Evolutionary conservation across 1,284 basidiomycete species (phyloP).

Genomic region (Xerocomus amazonicus): DNA sequence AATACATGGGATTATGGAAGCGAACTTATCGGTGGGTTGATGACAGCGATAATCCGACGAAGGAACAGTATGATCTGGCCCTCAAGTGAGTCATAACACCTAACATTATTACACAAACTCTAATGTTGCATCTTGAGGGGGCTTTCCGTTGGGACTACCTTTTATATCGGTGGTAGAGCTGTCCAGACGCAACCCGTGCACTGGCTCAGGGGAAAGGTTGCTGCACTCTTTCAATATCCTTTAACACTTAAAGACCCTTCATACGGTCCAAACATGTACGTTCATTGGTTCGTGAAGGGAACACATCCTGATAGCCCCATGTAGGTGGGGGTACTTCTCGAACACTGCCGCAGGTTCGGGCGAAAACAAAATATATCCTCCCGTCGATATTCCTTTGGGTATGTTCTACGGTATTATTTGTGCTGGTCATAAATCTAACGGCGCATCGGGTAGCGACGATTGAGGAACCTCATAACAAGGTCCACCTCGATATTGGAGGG

Average conservation of each 20-base stretch:
- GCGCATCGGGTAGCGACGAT: conserved; percentile 6
- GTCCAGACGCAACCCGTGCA: not conserved
- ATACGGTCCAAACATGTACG: conserved; percentile 18
- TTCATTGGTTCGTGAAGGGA: not conserved
- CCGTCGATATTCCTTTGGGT: not conserved
- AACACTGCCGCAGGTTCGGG: not conserved
- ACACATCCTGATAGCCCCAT: not conserved
- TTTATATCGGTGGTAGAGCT: not conserved
- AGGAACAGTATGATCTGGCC: conserved; percentile 11
- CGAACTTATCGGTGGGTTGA: conserved; percentile 18
- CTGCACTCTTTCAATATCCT: conserved; percentile 10
- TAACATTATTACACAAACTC: too few relatives aligned
- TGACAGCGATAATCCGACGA: not conserved
- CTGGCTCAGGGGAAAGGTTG: conserved; percentile 13
- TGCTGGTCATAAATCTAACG: not conserved
- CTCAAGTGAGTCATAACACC: not conserved
- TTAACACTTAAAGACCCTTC: conserved; percentile 4
- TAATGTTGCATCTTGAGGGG: conserved; percentile 3
- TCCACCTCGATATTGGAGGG: conserved; percentile 15
- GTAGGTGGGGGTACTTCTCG: conserved; percentile 19
- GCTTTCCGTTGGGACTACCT: conserved; percentile 1
- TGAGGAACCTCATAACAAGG: conserved; percentile 17
- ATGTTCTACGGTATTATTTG: not conserved
- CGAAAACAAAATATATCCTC: not conserved
- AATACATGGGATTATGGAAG: conserved; percentile 12